Evolutionary conservation across 179 eudicot species (phyloP).

Genomic region (Spergularia azorica): DNA sequence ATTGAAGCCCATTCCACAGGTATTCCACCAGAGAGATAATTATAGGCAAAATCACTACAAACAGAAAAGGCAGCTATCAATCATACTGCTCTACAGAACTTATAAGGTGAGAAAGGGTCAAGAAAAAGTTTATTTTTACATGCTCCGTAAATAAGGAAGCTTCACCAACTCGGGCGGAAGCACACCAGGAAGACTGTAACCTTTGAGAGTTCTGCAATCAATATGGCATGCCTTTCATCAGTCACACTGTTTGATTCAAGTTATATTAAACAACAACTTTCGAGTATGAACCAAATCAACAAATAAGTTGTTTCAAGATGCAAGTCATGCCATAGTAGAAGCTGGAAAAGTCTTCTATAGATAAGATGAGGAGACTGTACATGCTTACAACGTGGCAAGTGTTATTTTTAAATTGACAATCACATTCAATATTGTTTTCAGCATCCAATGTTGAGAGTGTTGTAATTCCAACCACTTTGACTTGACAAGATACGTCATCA

Average conservation of each 20-base stretch:
- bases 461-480: constrained; percentile 45
- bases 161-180: constrained; percentile 60
- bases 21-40: constrained; percentile 67
- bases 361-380: constrained; percentile 41
- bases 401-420: constrained; percentile 48
- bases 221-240: background rate
- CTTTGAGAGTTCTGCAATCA: constrained; percentile 58
- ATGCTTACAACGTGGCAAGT: constrained; percentile 65
- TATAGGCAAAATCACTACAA: constrained; percentile 74
- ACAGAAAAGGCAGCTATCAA: background rate
- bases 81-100: background rate
- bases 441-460: constrained; percentile 35
- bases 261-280: background rate
- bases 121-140: constrained; percentile 43
- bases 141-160: constrained; percentile 52
- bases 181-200: constrained; percentile 62
- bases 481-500: constrained; percentile 44
- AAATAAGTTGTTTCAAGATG: background rate
- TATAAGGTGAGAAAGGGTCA: background rate
- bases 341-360: constrained; percentile 1
- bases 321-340: constrained; percentile 5
- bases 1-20: constrained; percentile 70
- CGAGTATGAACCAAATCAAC: constrained; percentile 1
- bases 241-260: background rate
- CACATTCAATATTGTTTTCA: constrained; percentile 45